Conservation (phyloP, 129 eudicot genomes). For the Tanacetum coccineum region DNA sequence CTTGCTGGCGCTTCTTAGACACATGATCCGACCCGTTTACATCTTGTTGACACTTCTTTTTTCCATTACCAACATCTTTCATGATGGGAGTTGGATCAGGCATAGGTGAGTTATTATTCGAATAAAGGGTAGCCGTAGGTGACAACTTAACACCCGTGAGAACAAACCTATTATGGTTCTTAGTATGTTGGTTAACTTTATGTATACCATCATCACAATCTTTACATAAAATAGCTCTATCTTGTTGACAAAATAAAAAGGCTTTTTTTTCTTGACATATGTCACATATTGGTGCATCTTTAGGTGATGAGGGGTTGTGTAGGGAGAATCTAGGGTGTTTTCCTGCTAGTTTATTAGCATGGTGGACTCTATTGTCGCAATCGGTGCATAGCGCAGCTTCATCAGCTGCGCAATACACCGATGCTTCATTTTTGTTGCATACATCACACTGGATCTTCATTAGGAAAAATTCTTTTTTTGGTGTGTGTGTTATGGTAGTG, state of each 20-base stretch:
- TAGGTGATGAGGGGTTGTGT: constrained; percentile 57
- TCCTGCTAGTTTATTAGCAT: constrained; percentile 92
- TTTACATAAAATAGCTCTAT: constrained; percentile 64
- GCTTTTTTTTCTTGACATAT: constrained; percentile 73
- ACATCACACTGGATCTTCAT: constrained; percentile 98
- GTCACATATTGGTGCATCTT: constrained; percentile 55
- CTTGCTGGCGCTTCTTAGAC: constrained; percentile 10
- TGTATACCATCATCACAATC: constrained; percentile 72
- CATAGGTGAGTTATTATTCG: constrained; percentile 17
- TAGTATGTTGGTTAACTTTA: constrained; percentile 62
- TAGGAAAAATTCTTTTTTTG: too few species aligned
- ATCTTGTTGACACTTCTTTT: constrained; percentile 12
- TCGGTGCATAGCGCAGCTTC: constrained; percentile 81
- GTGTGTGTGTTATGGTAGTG: background rate
- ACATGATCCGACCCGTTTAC: constrained; percentile 34
- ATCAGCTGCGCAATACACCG: constrained; percentile 70
- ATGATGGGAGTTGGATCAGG: constrained; percentile 15
- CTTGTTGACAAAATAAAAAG: constrained; percentile 73
- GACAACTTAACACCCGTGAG: constrained; percentile 75
- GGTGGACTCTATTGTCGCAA: constrained; percentile 91
- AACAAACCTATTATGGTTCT: constrained; percentile 63
- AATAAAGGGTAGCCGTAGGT: constrained; percentile 35
- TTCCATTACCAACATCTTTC: constrained; percentile 14
- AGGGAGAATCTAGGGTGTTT: constrained; percentile 87
- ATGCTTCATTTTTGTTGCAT: constrained; percentile 60